These are phyloP conservation scores for Aspergillus biplanus DNA, from an alignment of 495 filamentous ascomycete genomes.

Conservation along the genomic window DNA sequence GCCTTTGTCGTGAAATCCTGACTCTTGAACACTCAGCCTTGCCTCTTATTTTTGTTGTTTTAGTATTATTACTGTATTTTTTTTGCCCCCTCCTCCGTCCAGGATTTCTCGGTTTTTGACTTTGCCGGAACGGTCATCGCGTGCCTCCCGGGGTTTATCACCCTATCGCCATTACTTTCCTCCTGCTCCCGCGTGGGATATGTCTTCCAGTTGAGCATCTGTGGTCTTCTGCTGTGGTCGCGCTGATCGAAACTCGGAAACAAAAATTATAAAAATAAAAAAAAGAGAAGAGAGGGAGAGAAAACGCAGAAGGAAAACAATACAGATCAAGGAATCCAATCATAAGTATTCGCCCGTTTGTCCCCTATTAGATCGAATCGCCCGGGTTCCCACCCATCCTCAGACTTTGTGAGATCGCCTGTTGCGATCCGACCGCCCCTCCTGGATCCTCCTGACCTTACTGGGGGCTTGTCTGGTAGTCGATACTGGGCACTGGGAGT, in stretches of 20 bases:
- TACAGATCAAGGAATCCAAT: not conserved
- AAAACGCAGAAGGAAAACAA: not conserved
- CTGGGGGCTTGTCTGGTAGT: constrained; percentile 44
- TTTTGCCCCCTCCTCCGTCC: not conserved
- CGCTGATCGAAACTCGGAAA: not conserved
- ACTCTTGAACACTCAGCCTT: not conserved
- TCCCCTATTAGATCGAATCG: not conserved
- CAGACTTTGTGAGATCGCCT: constrained; percentile 27
- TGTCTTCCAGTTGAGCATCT: constrained; percentile 5
- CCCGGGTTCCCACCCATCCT: constrained; percentile 15
- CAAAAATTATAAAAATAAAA: not conserved
- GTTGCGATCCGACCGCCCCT: constrained; percentile 45
- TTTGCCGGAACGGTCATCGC: constrained; percentile 4
- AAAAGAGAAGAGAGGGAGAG: not conserved
- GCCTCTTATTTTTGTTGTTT: not conserved
- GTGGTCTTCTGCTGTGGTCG: not conserved
- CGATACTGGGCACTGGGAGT: constrained; percentile 46
- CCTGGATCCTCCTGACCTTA: constrained; percentile 53
- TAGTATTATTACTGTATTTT: not conserved
- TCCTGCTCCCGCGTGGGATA: not conserved
- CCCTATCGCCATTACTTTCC: constrained; percentile 7
- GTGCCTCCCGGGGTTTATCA: not conserved
- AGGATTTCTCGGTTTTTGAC: not conserved
- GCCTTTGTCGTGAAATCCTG: constrained; percentile 2
- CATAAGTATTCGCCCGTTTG: constrained; percentile 1